Percentiles rank a stretch among this genome's conserved stretches.
Evolutionary conservation across 495 filamentous ascomycete species (phyloP).

Genomic region (Penicillium dipodomyicola): DNA sequence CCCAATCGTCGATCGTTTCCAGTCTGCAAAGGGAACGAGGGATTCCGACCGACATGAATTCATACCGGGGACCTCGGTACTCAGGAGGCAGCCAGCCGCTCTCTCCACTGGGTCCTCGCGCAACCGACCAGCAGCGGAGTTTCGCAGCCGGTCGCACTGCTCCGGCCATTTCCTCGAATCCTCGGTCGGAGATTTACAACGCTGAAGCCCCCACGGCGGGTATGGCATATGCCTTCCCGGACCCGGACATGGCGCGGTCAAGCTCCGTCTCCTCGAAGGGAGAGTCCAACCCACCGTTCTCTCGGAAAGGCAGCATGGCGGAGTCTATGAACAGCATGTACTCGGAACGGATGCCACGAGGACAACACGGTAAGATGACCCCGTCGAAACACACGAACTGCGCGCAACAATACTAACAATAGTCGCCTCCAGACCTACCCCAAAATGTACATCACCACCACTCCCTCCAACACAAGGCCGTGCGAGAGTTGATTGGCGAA

Average conservation of each 20-base stretch:
- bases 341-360: constrained; percentile 69
- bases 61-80: constrained; percentile 56
- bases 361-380: constrained; percentile 56
- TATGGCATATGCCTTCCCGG: constrained; percentile 79
- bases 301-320: constrained; percentile 68
- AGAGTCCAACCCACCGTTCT: constrained; percentile 45
- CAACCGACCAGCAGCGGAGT: constrained; percentile 51
- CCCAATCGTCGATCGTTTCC: constrained; percentile 69
- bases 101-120: constrained; percentile 48
- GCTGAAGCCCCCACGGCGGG: constrained; percentile 78
- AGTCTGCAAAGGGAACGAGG: constrained; percentile 57
- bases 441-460: constrained; percentile 71
- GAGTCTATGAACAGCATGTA: constrained; percentile 75
- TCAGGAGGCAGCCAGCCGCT: constrained; percentile 43
- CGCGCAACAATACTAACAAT: constrained; percentile 14
- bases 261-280: constrained; percentile 57
- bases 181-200: constrained; percentile 72
- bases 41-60: constrained; percentile 49
- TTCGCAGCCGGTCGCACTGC: constrained; percentile 60
- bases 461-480: constrained; percentile 69
- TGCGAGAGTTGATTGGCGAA: constrained; percentile 64
- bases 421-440: constrained; percentile 39
- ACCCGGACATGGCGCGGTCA: constrained; percentile 62
- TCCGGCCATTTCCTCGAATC: constrained; percentile 73
- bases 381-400: not conserved